Conservation (phyloP, 1,284 basidiomycete species). For the Fereydounia khargensis region DNA sequence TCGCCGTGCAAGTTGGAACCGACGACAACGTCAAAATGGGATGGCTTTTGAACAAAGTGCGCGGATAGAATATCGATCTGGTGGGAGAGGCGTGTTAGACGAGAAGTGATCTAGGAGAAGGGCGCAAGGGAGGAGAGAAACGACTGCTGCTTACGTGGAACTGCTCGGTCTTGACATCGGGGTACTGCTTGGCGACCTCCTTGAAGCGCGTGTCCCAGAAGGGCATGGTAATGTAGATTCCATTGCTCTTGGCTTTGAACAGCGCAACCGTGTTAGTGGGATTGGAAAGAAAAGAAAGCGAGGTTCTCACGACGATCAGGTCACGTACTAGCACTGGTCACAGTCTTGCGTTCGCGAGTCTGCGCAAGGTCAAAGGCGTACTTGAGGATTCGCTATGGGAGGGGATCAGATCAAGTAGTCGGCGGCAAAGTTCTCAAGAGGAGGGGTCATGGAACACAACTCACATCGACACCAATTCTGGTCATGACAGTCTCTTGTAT, state of each 20-base stretch:
- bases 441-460: neutral
- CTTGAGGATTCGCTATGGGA: constrained; percentile 63
- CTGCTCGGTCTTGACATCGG: constrained; percentile 60
- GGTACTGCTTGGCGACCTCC: constrained; percentile 63
- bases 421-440: neutral
- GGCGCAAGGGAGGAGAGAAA: too few species aligned
- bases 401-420: neutral
- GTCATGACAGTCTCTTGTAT: constrained; percentile 62
- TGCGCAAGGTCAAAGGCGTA: constrained; percentile 65
- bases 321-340: constrained; percentile 65
- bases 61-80: constrained; percentile 63
- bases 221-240: constrained; percentile 45
- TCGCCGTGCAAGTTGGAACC: constrained; percentile 65
- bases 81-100: too few species aligned
- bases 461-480: constrained; percentile 62
- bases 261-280: constrained; percentile 55
- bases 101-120: too few species aligned
- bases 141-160: too few species aligned
- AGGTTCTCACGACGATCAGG: constrained; percentile 18
- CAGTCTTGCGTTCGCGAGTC: constrained; percentile 61
- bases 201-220: constrained; percentile 60
- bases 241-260: constrained; percentile 54
- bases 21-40: constrained; percentile 64
- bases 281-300: constrained; percentile 41
- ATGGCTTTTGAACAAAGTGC: constrained; percentile 63